Evolutionary conservation across 768 basidiomycete genomes (phyloP), one percentile per base, ranked within the genome.

Genomic region (Leccinellum albellum): DNA sequence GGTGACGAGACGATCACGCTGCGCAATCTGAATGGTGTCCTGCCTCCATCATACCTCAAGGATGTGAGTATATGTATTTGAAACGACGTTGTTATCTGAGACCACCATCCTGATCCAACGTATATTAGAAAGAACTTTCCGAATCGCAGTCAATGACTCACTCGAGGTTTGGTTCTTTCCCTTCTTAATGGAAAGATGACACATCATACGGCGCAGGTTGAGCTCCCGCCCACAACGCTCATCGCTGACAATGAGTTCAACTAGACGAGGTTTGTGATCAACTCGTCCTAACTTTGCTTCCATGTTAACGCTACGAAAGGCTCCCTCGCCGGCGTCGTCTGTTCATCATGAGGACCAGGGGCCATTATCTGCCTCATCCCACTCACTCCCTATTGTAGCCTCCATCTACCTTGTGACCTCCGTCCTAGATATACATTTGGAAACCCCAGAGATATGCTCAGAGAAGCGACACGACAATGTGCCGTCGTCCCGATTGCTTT

Each of bases 391-490:
- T 17, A n/a, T 37, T 17, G 8, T 4, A 37, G 0, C 17, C 35
- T 37, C 35, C 9, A n/a, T n/a, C 35, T 17, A 37, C 35, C 9
- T 10, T 17, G 10, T 9, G 0, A 10, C 35, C 4, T 37, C 35
- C 35, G 4, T n/a, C 35, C 17, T 17, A 35, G 35, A 35, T 3
- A n/a, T 37, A 37, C 9, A 37, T 10, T 37, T 4, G 17, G 8
- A 9, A 17, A n/a, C 17, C 1, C 35, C 13, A 3, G 17, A 37
- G 1, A 4, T 37, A 37, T 4, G 0, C 1, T 37, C 35, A 9
- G 35, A n/a, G 17, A 37, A 37, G 0, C 17, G n/a, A 0, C 1
- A n/a, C 8, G 9, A 4, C 10, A n/a, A 9, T n/a, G 0, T 2
- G 9, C 17, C 35, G 17, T 9, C 2, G 9, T n/a, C 17, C n/a